Percentiles rank a stretch among this genome's conserved stretches.
These are phyloP conservation scores for Kodamaea hsintzibuensis DNA, from an alignment of 805 yeast genomes.

Conservation along the genomic window DNA sequence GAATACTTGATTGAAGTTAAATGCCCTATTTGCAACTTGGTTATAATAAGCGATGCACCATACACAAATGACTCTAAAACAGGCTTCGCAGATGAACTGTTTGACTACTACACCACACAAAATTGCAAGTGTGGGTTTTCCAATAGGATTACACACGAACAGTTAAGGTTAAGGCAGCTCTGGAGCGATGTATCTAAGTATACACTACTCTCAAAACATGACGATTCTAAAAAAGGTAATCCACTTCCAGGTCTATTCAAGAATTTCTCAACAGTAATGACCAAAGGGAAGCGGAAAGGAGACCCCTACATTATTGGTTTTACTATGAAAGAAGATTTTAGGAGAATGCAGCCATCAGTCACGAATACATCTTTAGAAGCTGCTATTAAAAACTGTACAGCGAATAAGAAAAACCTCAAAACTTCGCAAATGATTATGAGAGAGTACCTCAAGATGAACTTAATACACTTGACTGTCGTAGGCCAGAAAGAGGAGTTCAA, in stretches of 20 bases:
- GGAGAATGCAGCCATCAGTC: too few species aligned
- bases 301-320: background rate
- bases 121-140: background rate
- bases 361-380: background rate
- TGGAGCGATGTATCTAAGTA: background rate
- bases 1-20: conserved; percentile 6
- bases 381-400: background rate
- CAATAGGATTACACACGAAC: background rate
- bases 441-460: conserved; percentile 14
- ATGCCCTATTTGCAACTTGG: conserved; percentile 15
- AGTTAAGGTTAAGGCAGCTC: background rate
- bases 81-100: conserved; percentile 17
- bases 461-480: conserved; percentile 13
- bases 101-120: background rate
- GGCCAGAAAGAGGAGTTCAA: background rate
- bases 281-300: background rate
- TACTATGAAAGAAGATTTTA: background rate
- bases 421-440: background rate
- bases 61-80: conserved; percentile 8
- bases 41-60: conserved; percentile 10
- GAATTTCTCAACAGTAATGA: conserved; percentile 9
- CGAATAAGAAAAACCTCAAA: background rate
- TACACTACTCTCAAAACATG: background rate
- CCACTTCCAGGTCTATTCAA: conserved; percentile 11
- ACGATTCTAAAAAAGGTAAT: background rate